These are phyloP conservation scores for Tuber melanosporum DNA, from an alignment of 495 filamentous ascomycete species.

Conservation along the genomic window DNA sequence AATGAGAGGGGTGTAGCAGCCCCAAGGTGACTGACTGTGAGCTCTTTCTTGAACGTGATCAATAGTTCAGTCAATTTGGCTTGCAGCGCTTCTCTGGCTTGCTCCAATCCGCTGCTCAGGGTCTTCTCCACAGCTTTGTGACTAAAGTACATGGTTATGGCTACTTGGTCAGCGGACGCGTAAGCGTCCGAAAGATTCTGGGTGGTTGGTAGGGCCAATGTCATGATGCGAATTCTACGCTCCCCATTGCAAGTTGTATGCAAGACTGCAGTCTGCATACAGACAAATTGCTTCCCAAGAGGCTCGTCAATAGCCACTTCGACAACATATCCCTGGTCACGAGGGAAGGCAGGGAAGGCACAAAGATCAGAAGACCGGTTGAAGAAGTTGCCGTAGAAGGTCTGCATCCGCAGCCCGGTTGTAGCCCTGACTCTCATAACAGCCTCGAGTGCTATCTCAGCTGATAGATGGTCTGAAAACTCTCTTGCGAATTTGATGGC, in stretches of 20 bases:
- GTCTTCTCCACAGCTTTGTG: constrained; percentile 95
- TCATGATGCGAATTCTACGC: constrained; percentile 88
- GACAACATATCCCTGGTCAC: constrained; percentile 97
- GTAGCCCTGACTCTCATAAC: constrained; percentile 93
- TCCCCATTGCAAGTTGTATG: constrained; percentile 98
- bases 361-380: constrained; percentile 95
- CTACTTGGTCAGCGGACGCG: constrained; percentile 87
- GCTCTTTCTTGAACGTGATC: constrained; percentile 92
- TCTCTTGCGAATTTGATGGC: constrained; percentile 95
- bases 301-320: constrained; percentile 97
- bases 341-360: constrained; percentile 93
- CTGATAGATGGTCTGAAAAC: constrained; percentile 90
- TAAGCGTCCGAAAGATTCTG: constrained; percentile 84
- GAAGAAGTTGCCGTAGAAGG: constrained; percentile 99
- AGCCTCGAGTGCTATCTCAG: constrained; percentile 92
- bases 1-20: constrained; percentile 72
- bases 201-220: constrained; percentile 85
- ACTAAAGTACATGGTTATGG: constrained; percentile 87
- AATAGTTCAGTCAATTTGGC: constrained; percentile 87
- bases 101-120: constrained; percentile 76
- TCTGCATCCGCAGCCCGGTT: constrained; percentile 89
- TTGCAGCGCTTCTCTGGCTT: constrained; percentile 82
- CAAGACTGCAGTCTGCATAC: constrained; percentile 91
- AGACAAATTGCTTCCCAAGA: constrained; percentile 85
- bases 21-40: constrained; percentile 91